Percentiles rank a stretch among this genome's conserved stretches.
Evolutionary conservation across 139 green algal genomes (phyloP).

Genomic region (Chlorella sp.): DNA sequence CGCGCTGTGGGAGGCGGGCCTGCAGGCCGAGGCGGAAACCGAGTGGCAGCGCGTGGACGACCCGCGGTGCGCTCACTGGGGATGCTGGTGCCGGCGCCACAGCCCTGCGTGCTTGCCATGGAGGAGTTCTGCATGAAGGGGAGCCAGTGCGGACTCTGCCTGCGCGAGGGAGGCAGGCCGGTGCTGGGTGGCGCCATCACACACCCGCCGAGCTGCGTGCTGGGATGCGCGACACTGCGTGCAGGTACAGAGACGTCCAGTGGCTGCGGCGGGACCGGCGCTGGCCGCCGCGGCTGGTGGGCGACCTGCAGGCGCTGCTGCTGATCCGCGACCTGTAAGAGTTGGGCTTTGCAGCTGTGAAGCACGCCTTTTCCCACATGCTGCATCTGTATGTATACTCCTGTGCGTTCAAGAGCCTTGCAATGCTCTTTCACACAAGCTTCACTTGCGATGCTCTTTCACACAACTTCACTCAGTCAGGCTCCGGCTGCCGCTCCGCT

Average conservation of each 20-base stretch:
- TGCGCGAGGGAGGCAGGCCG: not conserved
- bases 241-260: conserved; percentile 55
- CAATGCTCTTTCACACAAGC: no score
- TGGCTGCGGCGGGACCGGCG: conserved; percentile 70
- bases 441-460: no score
- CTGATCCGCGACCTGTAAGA: conserved; percentile 54
- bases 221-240: not conserved
- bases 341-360: no score
- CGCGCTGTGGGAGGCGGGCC: conserved; percentile 76
- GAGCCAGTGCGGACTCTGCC: no score
- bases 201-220: not conserved
- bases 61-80: conserved; percentile 56
- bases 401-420: no score
- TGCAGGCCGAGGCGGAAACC: conserved; percentile 75
- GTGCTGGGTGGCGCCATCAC: not conserved
- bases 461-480: no score
- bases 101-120: not conserved
- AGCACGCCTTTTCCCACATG: no score
- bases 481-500: no score
- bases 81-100: not conserved
- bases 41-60: conserved; percentile 38
- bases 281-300: conserved; percentile 73
- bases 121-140: no score
- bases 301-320: conserved; percentile 67
- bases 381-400: no score